Evolutionary conservation across 1,284 basidiomycete species (phyloP).

Genomic region (Pseudozyma sp.): DNA sequence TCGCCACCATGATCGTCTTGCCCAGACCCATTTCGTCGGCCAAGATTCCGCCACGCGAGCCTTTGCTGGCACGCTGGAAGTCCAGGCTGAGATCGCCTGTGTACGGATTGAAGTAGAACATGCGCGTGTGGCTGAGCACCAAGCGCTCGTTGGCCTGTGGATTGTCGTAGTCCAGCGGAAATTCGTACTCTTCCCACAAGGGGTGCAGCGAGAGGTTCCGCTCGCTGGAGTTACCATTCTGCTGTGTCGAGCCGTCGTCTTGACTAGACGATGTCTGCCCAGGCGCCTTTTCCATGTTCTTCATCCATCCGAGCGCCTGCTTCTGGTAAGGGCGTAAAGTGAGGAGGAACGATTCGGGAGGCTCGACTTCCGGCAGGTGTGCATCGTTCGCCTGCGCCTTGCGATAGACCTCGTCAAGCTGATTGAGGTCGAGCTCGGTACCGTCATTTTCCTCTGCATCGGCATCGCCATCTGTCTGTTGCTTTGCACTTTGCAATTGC

Average conservation of each 20-base stretch:
- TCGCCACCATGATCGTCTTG: conserved; percentile 95
- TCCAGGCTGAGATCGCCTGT: conserved; percentile 90
- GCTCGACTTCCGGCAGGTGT: conserved; percentile 82
- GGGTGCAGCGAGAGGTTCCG: conserved; percentile 79
- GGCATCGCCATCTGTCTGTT: conserved; percentile 34
- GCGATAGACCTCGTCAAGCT: conserved; percentile 62
- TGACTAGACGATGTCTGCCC: conserved; percentile 4
- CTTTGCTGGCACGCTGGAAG: conserved; percentile 84
- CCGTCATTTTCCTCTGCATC: conserved; percentile 57
- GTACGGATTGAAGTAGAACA: conserved; percentile 61
- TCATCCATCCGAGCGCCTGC: conserved; percentile 96
- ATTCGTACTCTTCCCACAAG: conserved; percentile 86
- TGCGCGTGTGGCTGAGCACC: conserved; percentile 40
- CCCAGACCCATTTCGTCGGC: conserved; percentile 90
- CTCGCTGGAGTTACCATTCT: conserved; percentile 12
- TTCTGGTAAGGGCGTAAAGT: conserved; percentile 88
- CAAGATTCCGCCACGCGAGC: conserved; percentile 85
- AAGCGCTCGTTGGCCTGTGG: conserved; percentile 42
- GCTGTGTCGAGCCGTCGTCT: conserved; percentile 6
- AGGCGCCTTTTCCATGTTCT: conserved; percentile 76
- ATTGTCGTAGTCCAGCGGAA: conserved; percentile 54
- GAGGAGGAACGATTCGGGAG: conserved; percentile 81
- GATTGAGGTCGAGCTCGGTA: conserved; percentile 53
- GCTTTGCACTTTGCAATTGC: conserved; percentile 29
- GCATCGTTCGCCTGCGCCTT: conserved; percentile 83